Evolutionary conservation across 371 early-diverging fungal species (phyloP).

Genomic region (Blastocladiella emersonii): DNA sequence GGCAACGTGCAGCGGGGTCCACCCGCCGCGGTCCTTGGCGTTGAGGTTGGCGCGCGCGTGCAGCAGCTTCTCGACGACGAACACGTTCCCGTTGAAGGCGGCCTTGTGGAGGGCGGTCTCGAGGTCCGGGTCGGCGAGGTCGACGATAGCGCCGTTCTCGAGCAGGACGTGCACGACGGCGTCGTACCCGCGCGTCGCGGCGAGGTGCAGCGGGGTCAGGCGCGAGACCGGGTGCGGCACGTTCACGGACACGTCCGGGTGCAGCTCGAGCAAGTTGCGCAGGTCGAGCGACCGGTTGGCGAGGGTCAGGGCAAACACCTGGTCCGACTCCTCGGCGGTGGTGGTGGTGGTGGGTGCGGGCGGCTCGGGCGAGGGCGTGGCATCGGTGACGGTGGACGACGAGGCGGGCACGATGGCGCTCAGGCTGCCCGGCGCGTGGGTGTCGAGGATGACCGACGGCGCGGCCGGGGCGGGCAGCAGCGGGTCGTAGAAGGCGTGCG

Average conservation of each 20-base stretch:
- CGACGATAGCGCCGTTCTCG: constrained; percentile 48
- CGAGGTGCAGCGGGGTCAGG: constrained; percentile 51
- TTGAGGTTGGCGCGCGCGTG: constrained; percentile 45
- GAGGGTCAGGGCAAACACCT: not conserved
- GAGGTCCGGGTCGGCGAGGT: constrained; percentile 49
- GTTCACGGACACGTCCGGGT: not conserved
- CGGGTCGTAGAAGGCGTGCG: not conserved
- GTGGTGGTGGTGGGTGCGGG: not conserved
- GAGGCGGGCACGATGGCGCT: not conserved
- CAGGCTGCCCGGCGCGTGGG: not conserved
- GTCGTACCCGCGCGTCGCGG: constrained; percentile 54
- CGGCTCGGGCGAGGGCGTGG: not conserved
- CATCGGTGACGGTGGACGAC: not conserved
- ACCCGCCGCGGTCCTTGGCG: constrained; percentile 63
- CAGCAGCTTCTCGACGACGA: constrained; percentile 49
- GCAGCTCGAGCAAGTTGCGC: not conserved
- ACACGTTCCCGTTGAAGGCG: constrained; percentile 49
- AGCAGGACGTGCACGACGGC: constrained; percentile 47
- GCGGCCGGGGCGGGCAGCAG: not conserved
- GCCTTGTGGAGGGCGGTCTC: constrained; percentile 74
- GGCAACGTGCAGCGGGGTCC: constrained; percentile 64
- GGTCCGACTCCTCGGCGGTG: not conserved
- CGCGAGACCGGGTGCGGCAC: constrained; percentile 20
- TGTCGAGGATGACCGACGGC: not conserved
- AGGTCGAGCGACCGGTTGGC: not conserved